phyloP scores from a whole-genome alignment of 2,329 filamentous ascomycete species.

The Parafenestella ontariensis region DNA sequence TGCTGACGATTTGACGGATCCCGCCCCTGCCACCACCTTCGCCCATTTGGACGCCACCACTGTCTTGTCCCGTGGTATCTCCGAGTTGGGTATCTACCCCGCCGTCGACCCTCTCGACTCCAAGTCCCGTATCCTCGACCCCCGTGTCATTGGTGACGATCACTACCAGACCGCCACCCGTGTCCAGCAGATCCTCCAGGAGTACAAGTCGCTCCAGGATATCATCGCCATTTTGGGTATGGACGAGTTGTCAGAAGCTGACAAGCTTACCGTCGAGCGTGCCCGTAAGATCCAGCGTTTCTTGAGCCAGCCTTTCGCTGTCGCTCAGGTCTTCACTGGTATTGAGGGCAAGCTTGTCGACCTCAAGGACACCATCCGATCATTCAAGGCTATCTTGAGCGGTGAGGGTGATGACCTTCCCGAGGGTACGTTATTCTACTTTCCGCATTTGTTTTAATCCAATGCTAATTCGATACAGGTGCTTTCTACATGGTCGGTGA shows the following conservation, averaged over 20 bases:
- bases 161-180: slow-evolving; percentile 95
- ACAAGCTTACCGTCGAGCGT: slow-evolving; percentile 99
- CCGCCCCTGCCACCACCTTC: slow-evolving; percentile 98
- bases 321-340: slow-evolving; percentile 82
- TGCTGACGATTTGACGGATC: slow-evolving; percentile 99
- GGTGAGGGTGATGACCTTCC: slow-evolving; percentile 96
- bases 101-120: slow-evolving; percentile 99
- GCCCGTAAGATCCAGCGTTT: slow-evolving; percentile 99
- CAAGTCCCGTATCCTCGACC: slow-evolving; percentile 99
- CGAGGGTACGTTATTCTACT: slow-evolving; percentile 69
- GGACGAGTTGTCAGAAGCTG: slow-evolving; percentile 98
- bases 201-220: slow-evolving; percentile 99
- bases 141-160: slow-evolving; percentile 96
- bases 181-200: slow-evolving; percentile 99
- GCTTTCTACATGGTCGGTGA: slow-evolving; percentile 99
- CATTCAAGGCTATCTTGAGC: slow-evolving; percentile 95
- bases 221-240: slow-evolving; percentile 99
- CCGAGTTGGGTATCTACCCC: slow-evolving; percentile 99
- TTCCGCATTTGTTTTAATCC: neutral
- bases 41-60: slow-evolving; percentile 99
- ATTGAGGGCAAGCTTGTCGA: slow-evolving; percentile 98
- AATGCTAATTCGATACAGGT: slow-evolving; percentile 49
- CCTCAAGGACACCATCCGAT: slow-evolving; percentile 96
- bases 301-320: slow-evolving; percentile 98
- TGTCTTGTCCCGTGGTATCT: slow-evolving; percentile 99